Conservation (phyloP, 371 early-diverging fungal species). For the Rhizomucor pusillus region DNA sequence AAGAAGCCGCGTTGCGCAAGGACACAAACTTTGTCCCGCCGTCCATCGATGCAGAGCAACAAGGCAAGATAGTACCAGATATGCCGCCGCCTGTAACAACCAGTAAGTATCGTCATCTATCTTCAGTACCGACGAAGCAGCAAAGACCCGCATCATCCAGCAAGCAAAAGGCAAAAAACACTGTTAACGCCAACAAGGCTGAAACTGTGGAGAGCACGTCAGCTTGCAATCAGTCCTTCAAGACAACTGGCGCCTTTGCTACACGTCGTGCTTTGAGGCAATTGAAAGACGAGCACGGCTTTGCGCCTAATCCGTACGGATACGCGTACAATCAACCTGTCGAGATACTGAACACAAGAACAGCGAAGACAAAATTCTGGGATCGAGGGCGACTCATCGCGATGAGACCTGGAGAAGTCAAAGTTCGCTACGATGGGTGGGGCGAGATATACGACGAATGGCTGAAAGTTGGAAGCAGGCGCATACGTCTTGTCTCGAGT, state of each 20-base stretch:
- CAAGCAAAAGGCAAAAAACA: background rate
- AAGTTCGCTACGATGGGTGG: slow-evolving; percentile 63
- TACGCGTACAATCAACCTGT: slow-evolving; percentile 30
- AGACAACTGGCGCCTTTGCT: slow-evolving; percentile 49
- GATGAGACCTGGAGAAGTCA: slow-evolving; percentile 47
- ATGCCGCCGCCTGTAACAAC: background rate
- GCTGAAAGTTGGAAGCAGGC: slow-evolving; percentile 59
- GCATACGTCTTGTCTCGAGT: slow-evolving; percentile 26
- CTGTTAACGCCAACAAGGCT: background rate
- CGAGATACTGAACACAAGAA: slow-evolving; percentile 34
- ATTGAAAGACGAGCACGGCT: slow-evolving; percentile 40
- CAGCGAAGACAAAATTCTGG: slow-evolving; percentile 39
- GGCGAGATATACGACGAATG: slow-evolving; percentile 58
- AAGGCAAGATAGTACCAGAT: background rate
- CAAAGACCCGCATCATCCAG: background rate
- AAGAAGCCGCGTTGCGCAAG: slow-evolving; percentile 15
- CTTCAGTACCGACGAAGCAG: background rate
- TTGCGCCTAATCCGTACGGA: slow-evolving; percentile 46
- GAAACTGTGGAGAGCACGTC: background rate
- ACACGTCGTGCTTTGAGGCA: slow-evolving; percentile 44
- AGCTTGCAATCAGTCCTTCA: slow-evolving; percentile 5
- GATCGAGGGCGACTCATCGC: slow-evolving; percentile 47
- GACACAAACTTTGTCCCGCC: background rate
- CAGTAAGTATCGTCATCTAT: background rate
- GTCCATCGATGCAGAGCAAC: background rate